Evolutionary conservation across 169 alveolate species (phyloP).

Genomic region (Cryptosporidium sp.): DNA sequence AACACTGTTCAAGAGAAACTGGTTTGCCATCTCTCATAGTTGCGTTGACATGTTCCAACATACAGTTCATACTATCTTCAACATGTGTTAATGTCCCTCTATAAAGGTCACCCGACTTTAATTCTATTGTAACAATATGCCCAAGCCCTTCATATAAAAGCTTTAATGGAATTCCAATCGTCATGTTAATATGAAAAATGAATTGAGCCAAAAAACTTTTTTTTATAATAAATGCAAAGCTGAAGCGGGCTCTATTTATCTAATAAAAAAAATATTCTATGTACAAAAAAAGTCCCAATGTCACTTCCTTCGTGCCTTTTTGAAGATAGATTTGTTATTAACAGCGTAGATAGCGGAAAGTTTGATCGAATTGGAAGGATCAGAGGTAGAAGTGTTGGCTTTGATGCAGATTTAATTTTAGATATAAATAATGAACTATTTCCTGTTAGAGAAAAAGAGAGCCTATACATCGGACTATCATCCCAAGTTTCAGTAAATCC

Average conservation of each 20-base stretch:
- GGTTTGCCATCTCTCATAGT: constrained; percentile 97
- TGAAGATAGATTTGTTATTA: constrained; percentile 90
- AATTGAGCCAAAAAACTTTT: background rate
- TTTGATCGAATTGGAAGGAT: constrained; percentile 91
- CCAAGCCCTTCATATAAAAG: constrained; percentile 98
- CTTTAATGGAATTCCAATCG: constrained; percentile 97
- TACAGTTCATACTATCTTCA: constrained; percentile 98
- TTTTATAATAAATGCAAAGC: background rate
- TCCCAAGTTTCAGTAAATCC: constrained; percentile 76
- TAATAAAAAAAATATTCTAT: background rate
- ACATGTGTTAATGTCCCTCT: constrained; percentile 95
- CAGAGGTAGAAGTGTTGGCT: constrained; percentile 91
- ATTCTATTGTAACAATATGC: constrained; percentile 97
- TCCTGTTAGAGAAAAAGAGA: constrained; percentile 87
- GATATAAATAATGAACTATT: constrained; percentile 89
- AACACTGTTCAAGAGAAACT: constrained; percentile 89
- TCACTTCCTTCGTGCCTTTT: constrained; percentile 80
- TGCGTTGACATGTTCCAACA: constrained; percentile 96
- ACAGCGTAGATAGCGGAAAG: constrained; percentile 89
- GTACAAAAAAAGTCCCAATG: constrained; percentile 6
- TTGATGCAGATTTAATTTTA: constrained; percentile 90
- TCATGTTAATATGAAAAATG: constrained; percentile 80
- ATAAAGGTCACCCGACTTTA: constrained; percentile 94
- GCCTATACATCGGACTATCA: constrained; percentile 78
- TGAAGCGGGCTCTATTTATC: constrained; percentile 29